Evolutionary conservation across 1,284 basidiomycete genomes (phyloP), one percentile per base, ranked within the genome.

Genomic region (Ceratobasidium sp.): DNA sequence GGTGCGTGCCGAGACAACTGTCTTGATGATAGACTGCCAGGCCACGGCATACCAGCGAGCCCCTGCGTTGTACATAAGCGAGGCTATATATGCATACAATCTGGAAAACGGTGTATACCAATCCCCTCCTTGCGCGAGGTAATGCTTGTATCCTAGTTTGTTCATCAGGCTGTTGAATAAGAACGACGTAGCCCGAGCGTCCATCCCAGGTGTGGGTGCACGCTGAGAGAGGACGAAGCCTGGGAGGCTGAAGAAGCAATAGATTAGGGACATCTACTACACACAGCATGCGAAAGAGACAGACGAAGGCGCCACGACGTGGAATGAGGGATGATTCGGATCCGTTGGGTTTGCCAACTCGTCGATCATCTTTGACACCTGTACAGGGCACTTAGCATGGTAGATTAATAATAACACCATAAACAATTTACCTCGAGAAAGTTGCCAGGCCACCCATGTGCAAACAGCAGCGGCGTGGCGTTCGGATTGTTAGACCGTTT

Each of bases 111-210:
- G 35, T 9, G 32, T 16, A 23, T 46, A 76, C 76, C 75, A 77
- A 46, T 76, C 76, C 16, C 76, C 76, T 26, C 76, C 76, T 41
- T 77, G 76, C 1, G 76, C 75, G 4, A 77, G 61, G 38, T 76
- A 77, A 41, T 75, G 57, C 9, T 72, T 52, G 62, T 76, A 77
- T 38, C 76, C 76, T 11, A 77, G 61, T 35, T 69, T 61, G 50
- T 72, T 70, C 75, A 76, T 77, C 16, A 77, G 59, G 49, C 73
- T 74, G 41, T 76, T 57, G 35, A 77, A 76, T 23, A 76, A 43
- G 2, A 55, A 41, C 8, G 76, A 72, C 16, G 70, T 76, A 11
- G 47, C 54, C 41, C 62, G 61, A 14, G 72, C 14, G 14, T 58
- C 58, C 55, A 77, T 59, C 11, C 76, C 76, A n/a, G 76, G 75